Percentiles rank a stretch among this genome's conserved stretches.
These are phyloP conservation scores for Carallia brachiata DNA, from an alignment of 345 rosid genomes.

Conservation along the genomic window DNA sequence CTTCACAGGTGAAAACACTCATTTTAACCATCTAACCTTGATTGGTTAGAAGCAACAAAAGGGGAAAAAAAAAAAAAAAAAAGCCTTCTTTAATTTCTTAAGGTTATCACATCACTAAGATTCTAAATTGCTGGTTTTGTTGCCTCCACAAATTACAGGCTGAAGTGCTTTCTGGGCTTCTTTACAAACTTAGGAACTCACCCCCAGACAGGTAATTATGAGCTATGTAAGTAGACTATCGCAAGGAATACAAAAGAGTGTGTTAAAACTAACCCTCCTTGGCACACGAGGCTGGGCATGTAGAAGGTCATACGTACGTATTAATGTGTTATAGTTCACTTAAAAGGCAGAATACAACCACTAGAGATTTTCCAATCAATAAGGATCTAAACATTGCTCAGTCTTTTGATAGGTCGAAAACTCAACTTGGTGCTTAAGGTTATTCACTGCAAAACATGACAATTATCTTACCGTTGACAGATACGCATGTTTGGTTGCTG, in stretches of 20 bases:
- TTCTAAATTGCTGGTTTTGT: not conserved
- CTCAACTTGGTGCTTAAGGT: not conserved
- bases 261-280: not conserved
- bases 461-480: slow-evolving; percentile 28
- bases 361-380: not conserved
- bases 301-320: no score
- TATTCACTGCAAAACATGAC: slow-evolving; percentile 4
- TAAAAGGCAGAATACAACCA: not conserved
- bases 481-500: slow-evolving; percentile 84
- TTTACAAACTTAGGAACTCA: slow-evolving; percentile 78
- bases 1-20: no score
- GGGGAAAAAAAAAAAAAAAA: not conserved
- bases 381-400: not conserved
- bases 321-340: no score
- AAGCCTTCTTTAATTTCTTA: not conserved
- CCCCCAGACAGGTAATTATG: slow-evolving; percentile 58
- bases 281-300: no score
- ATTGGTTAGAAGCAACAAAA: not conserved
- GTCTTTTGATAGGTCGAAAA: slow-evolving; percentile 6
- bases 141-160: slow-evolving; percentile 42
- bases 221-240: not conserved
- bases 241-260: not conserved
- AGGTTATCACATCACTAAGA: not conserved
- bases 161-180: slow-evolving; percentile 74
- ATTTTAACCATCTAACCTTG: not conserved